Conservation (phyloP, 164 flowering plant species). For the Cinnamomum chago region DNA sequence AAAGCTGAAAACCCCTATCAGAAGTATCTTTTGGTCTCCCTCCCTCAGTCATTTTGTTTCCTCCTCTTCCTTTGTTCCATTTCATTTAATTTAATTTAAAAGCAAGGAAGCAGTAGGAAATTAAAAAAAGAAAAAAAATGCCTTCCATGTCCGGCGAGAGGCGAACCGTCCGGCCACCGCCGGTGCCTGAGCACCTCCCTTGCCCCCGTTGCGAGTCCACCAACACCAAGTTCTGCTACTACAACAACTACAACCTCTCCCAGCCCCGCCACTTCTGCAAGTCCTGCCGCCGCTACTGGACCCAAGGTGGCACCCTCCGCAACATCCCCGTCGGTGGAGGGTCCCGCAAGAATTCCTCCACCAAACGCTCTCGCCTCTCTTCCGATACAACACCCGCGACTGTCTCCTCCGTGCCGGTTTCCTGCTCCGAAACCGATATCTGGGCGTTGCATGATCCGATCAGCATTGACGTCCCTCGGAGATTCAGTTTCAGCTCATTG, state of each 20-base stretch:
- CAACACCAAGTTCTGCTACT: slow-evolving; percentile 86
- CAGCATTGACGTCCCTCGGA: slow-evolving; percentile 17
- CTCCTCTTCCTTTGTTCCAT: too few relatives aligned
- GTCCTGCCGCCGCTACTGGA: slow-evolving; percentile 5
- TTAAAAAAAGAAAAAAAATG: neutral
- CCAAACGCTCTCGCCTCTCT: slow-evolving; percentile 48
- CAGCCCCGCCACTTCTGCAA: slow-evolving; percentile 47
- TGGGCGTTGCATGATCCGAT: slow-evolving; percentile 7
- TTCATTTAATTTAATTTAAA: neutral
- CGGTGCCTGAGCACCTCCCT: slow-evolving; percentile 48
- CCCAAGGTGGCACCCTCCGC: slow-evolving; percentile 3
- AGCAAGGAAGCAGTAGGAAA: too few relatives aligned
- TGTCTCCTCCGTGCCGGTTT: slow-evolving; percentile 20
- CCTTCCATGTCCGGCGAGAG: slow-evolving; percentile 1
- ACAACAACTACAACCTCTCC: slow-evolving; percentile 78
- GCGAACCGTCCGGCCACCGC: slow-evolving; percentile 24
- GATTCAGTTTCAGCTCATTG: slow-evolving; percentile 45
- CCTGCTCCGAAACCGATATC: slow-evolving; percentile 13
- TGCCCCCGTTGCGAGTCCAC: slow-evolving; percentile 24
- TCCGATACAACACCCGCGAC: slow-evolving; percentile 15
- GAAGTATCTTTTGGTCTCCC: too few relatives aligned
- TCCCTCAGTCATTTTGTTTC: too few relatives aligned
- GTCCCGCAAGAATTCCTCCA: slow-evolving; percentile 15
- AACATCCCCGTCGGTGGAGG: slow-evolving; percentile 5
- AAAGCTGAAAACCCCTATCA: too few relatives aligned